Conservation (phyloP, 352 stramenopile species). For the Phytophthora sansomeana region DNA sequence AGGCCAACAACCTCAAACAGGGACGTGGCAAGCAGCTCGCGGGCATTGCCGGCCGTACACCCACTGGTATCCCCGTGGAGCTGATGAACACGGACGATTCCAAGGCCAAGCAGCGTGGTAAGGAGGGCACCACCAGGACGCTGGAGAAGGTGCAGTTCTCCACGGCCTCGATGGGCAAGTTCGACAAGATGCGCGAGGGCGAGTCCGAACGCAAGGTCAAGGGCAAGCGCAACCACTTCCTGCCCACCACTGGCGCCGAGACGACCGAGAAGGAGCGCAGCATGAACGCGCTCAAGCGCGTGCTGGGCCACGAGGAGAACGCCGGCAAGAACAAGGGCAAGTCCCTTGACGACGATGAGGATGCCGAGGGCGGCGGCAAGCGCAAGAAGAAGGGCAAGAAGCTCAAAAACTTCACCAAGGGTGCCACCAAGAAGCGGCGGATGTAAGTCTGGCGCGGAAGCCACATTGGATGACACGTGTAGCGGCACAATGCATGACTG, state of each 20-base stretch:
- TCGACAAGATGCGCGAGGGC: constrained; percentile 94
- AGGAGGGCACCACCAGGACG: constrained; percentile 89
- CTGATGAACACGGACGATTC: constrained; percentile 77
- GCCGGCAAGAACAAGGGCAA: constrained; percentile 79
- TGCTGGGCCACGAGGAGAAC: constrained; percentile 82
- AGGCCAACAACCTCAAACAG: constrained; percentile 80
- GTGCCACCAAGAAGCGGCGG: constrained; percentile 65
- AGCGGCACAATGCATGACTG: constrained; percentile 7
- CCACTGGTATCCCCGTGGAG: constrained; percentile 92
- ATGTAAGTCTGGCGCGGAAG: constrained; percentile 42
- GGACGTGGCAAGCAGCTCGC: constrained; percentile 68
- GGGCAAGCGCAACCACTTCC: constrained; percentile 87
- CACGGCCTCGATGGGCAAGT: constrained; percentile 95
- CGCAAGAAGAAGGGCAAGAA: constrained; percentile 72
- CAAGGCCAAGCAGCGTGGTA: constrained; percentile 89
- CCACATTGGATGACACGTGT: constrained; percentile 16
- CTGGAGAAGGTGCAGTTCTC: constrained; percentile 93
- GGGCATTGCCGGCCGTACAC: constrained; percentile 52
- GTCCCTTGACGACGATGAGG: constrained; percentile 60
- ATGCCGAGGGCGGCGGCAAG: constrained; percentile 55
- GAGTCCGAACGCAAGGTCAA: constrained; percentile 91
- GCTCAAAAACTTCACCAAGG: constrained; percentile 82
- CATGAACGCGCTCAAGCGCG: constrained; percentile 79
- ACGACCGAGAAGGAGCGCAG: constrained; percentile 83
- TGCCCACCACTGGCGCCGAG: constrained; percentile 76